phyloP scores from a whole-genome alignment of 495 filamentous ascomycete species.

The Beverwykella pulmonaria region DNA sequence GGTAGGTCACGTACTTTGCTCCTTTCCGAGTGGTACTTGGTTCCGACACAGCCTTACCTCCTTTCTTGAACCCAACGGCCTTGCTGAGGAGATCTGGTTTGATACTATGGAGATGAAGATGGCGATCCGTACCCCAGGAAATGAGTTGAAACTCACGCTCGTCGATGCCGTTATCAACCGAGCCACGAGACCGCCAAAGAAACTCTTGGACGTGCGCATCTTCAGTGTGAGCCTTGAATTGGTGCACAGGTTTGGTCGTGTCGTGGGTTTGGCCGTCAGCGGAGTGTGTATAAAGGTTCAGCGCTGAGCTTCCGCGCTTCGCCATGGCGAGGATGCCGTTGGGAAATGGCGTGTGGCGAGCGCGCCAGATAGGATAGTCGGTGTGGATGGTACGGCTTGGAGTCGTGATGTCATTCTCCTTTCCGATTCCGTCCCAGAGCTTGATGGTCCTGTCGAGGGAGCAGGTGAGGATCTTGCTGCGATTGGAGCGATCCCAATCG shows the following conservation, averaged over 20 bases:
- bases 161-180: slow-evolving; percentile 71
- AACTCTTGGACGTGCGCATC: slow-evolving; percentile 81
- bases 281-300: slow-evolving; percentile 80
- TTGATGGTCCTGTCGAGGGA: slow-evolving; percentile 91
- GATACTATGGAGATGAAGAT: slow-evolving; percentile 77
- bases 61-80: slow-evolving; percentile 76
- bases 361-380: slow-evolving; percentile 87
- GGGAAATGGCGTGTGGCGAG: slow-evolving; percentile 91
- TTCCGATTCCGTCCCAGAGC: slow-evolving; percentile 80
- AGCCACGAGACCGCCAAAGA: slow-evolving; percentile 81
- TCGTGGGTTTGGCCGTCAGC: neutral
- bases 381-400: slow-evolving; percentile 77
- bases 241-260: slow-evolving; percentile 60
- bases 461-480: slow-evolving; percentile 77
- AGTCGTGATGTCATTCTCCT: slow-evolving; percentile 47
- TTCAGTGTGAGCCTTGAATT: slow-evolving; percentile 79
- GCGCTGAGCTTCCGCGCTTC: slow-evolving; percentile 77
- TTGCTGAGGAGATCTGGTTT: slow-evolving; percentile 61
- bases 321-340: slow-evolving; percentile 89
- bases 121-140: slow-evolving; percentile 86
- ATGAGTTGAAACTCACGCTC: slow-evolving; percentile 91
- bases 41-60: slow-evolving; percentile 63
- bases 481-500: slow-evolving; percentile 83
- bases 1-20: slow-evolving; percentile 81
- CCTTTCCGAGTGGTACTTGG: slow-evolving; percentile 78